Evolutionary conservation across 2,329 filamentous ascomycete genomes (phyloP).

Genomic region (Neospermospora avenae): DNA sequence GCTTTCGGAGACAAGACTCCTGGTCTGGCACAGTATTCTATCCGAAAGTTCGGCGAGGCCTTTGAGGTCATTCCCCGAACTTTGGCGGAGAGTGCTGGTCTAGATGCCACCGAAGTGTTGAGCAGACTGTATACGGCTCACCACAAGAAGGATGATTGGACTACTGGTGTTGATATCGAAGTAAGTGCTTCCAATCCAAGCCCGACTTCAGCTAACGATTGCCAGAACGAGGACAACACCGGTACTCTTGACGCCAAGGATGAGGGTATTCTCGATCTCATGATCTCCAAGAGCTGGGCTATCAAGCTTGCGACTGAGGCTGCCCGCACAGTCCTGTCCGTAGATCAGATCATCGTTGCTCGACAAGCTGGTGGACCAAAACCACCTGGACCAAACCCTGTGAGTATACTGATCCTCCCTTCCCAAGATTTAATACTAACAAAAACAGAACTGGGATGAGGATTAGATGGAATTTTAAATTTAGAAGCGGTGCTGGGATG

Average conservation of each 20-base stretch:
- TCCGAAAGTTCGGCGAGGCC: conserved; percentile 95
- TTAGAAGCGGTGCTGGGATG: conserved; percentile 24
- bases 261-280: conserved; percentile 85
- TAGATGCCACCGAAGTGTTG: conserved; percentile 96
- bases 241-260: conserved; percentile 84
- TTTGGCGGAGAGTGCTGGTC: conserved; percentile 88
- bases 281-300: conserved; percentile 92
- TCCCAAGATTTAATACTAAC: conserved; percentile 16
- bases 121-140: conserved; percentile 92
- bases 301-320: conserved; percentile 96
- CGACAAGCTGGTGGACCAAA: conserved; percentile 96
- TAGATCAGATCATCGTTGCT: conserved; percentile 98
- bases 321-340: conserved; percentile 87
- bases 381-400: conserved; percentile 86
- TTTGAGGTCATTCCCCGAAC: conserved; percentile 96
- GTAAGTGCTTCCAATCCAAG: conserved; percentile 39
- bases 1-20: conserved; percentile 89
- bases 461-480: conserved; percentile 32
- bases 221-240: conserved; percentile 68
- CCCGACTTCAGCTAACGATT: conserved; percentile 14
- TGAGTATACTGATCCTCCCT: conserved; percentile 22
- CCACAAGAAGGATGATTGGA: conserved; percentile 82
- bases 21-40: conserved; percentile 90
- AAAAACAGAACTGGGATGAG: conserved; percentile 37
- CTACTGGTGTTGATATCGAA: conserved; percentile 91